A percentile compares a stretch with the other conserved stretches of the same genome.
These are phyloP conservation scores for Ceratocystis huliohia DNA, from an alignment of 2,329 filamentous ascomycete species.

Conservation along the genomic window DNA sequence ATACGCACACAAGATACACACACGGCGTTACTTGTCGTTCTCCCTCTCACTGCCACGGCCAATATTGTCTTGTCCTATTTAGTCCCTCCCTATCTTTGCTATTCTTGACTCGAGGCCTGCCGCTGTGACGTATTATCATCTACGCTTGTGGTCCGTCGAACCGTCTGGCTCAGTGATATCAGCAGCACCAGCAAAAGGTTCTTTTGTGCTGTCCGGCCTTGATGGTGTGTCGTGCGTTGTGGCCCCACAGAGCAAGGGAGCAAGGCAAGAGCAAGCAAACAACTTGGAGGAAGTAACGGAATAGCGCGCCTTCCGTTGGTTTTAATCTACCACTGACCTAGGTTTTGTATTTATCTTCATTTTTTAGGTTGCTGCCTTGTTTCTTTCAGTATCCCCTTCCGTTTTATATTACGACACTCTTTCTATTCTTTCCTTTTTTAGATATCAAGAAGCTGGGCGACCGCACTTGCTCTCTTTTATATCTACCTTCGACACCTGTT, in stretches of 20 bases:
- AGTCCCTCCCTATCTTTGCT: not conserved
- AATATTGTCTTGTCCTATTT: constrained; percentile 2
- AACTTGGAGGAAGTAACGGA: not conserved
- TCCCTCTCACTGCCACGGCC: not conserved
- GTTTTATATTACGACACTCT: not conserved
- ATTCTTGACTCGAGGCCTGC: constrained; percentile 1
- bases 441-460: no score
- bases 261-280: constrained; percentile 5
- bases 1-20: not conserved
- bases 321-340: not conserved
- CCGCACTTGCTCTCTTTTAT: no score
- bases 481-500: not conserved
- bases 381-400: not conserved
- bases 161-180: no score
- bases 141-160: not conserved
- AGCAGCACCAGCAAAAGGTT: not conserved
- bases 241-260: constrained; percentile 1
- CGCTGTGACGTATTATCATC: not conserved
- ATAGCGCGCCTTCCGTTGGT: not conserved
- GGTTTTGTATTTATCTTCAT: not conserved
- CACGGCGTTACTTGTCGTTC: not conserved
- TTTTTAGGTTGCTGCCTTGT: not conserved
- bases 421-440: no score
- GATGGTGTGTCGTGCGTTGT: constrained; percentile 8
- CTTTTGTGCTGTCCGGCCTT: not conserved